Evolutionary conservation across 441 rosid species (phyloP).

Genomic region (Corymbia citriodora): DNA sequence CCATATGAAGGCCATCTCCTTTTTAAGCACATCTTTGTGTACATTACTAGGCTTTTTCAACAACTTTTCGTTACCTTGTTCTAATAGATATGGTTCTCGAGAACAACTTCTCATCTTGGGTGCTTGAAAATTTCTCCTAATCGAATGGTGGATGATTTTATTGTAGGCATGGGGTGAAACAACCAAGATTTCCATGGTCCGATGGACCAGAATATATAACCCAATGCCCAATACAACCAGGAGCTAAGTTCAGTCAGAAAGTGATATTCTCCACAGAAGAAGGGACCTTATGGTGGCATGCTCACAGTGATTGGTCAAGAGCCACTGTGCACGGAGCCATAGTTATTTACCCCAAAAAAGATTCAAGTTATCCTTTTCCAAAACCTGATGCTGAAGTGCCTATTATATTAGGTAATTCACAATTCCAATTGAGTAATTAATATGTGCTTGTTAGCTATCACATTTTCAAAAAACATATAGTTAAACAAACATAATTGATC

Average conservation of each 20-base stretch:
- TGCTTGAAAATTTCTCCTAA: background rate
- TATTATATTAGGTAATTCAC: background rate
- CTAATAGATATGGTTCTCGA: background rate
- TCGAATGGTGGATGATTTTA: background rate
- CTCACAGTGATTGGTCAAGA: slow-evolving; percentile 32
- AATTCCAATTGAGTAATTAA: background rate
- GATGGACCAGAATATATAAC: slow-evolving; percentile 22
- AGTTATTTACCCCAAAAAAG: slow-evolving; percentile 26
- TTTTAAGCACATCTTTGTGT: background rate
- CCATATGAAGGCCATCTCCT: background rate
- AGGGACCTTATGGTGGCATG: slow-evolving; percentile 31
- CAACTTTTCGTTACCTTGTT: background rate
- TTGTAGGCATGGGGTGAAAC: slow-evolving; percentile 25
- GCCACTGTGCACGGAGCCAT: slow-evolving; percentile 45
- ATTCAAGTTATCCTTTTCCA: slow-evolving; percentile 32
- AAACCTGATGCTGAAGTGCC: slow-evolving; percentile 21
- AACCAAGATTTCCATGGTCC: slow-evolving; percentile 14
- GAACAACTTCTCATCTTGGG: background rate
- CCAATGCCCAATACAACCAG: slow-evolving; percentile 14
- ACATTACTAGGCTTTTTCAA: background rate
- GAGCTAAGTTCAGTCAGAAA: slow-evolving; percentile 6
- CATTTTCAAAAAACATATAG: background rate
- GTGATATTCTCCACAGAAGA: slow-evolving; percentile 13
- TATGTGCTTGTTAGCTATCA: background rate
- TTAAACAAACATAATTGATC: background rate